phyloP scores from a whole-genome alignment of 257 asterid genomes.

The Solanum arcanum region DNA sequence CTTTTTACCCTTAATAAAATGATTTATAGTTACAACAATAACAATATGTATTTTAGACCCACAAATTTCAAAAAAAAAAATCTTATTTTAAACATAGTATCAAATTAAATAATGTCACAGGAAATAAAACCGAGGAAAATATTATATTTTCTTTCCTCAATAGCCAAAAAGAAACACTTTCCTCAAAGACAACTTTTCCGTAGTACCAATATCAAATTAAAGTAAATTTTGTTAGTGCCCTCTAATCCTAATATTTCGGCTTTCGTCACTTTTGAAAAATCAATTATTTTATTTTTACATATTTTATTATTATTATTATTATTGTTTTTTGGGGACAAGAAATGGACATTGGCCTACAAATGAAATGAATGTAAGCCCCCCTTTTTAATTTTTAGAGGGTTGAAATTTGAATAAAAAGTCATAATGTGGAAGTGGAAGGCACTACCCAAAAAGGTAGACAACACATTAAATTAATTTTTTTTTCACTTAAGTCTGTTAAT shows the following conservation, averaged over 20 bases:
- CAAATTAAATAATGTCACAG: not conserved
- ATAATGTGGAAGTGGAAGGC: constrained; percentile 19
- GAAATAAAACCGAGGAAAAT: too few relatives aligned
- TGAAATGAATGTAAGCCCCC: constrained; percentile 3
- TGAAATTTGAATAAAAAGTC: not conserved
- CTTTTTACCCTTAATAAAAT: too few relatives aligned
- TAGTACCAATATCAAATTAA: constrained; percentile 9
- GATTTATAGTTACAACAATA: not conserved
- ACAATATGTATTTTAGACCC: not conserved
- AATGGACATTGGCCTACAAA: constrained; percentile 28
- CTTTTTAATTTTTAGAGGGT: not conserved
- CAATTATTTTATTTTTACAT: not conserved
- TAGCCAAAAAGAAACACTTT: not conserved
- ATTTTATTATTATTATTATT: too few relatives aligned
- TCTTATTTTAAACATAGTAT: too few relatives aligned
- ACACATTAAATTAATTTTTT: not conserved
- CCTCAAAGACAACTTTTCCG: not conserved
- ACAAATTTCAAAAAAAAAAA: too few relatives aligned
- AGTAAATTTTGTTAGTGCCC: not conserved
- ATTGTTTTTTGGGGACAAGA: constrained; percentile 1
- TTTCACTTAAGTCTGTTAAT: not conserved
- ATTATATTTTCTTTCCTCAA: not conserved
- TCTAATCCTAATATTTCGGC: constrained; percentile 7
- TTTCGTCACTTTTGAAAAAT: constrained; percentile 14
- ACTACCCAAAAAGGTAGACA: constrained; percentile 19